Conservation (phyloP, 805 yeast genomes). For the Kodamaea laetipori region DNA sequence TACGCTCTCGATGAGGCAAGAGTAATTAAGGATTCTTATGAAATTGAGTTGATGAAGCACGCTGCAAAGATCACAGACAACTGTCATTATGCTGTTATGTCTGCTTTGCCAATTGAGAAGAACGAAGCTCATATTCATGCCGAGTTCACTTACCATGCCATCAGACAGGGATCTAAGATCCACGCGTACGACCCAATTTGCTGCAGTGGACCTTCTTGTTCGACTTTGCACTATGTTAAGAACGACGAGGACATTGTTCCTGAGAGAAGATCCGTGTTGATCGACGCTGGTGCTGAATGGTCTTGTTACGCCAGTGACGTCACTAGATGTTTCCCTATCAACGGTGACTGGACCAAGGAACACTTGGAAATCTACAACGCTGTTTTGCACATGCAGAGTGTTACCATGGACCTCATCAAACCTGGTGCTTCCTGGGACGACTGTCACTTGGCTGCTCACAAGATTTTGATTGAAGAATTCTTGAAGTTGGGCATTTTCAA, state of each 20-base stretch:
- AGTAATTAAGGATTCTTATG: slow-evolving; percentile 80
- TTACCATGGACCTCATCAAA: slow-evolving; percentile 67
- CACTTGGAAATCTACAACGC: slow-evolving; percentile 78
- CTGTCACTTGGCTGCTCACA: slow-evolving; percentile 78
- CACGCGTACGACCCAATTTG: slow-evolving; percentile 95
- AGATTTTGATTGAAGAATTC: slow-evolving; percentile 70
- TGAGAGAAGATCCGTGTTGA: slow-evolving; percentile 66
- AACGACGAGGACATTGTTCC: slow-evolving; percentile 57
- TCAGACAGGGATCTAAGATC: slow-evolving; percentile 88
- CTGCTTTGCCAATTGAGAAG: slow-evolving; percentile 82
- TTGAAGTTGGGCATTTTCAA: slow-evolving; percentile 75
- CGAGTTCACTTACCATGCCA: slow-evolving; percentile 89
- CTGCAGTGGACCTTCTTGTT: slow-evolving; percentile 89
- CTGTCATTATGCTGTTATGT: slow-evolving; percentile 89
- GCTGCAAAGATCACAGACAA: slow-evolving; percentile 87
- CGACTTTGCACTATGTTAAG: slow-evolving; percentile 85
- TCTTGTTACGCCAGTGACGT: slow-evolving; percentile 89
- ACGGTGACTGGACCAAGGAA: slow-evolving; percentile 87
- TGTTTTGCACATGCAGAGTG: slow-evolving; percentile 80
- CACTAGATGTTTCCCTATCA: slow-evolving; percentile 91
- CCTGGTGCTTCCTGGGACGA: slow-evolving; percentile 90
- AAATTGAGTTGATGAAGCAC: slow-evolving; percentile 70
- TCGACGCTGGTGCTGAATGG: slow-evolving; percentile 99
- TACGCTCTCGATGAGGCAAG: slow-evolving; percentile 88
- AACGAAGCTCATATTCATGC: slow-evolving; percentile 95